Evolutionary conservation across 176 grass and related monocot genomes (phyloP), one percentile per base, ranked within the genome.

Genomic region (Miscanthus lutarioriparius): DNA sequence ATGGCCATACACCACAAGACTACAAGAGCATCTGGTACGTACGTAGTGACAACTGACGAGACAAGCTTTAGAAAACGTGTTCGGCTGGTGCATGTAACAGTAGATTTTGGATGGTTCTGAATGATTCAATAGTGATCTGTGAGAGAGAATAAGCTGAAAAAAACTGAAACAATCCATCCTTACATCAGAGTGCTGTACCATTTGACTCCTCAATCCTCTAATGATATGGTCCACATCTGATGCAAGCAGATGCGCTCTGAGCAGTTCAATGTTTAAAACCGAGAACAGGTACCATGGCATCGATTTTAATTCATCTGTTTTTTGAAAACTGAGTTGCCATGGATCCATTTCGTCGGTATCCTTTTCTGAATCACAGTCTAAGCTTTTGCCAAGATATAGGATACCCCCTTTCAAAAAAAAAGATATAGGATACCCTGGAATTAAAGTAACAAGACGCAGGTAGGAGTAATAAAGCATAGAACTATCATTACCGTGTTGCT

Each of bases 231-330:
- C 76, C 43, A 39, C 14, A 13, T 16, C 66, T 79, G 64, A 32
- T 51, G 19, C 43, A 13, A 66, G 15, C 47, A 78, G 86, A 85
- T 62, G 82, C 87, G 76, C 87, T 68, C 48, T 32, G 39, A 25
- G 62, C 28, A 63, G 48, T 61, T 70, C 45, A 59, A n/a, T 61
- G 48, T 68, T 45, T 17, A 36, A 10, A 74, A 47, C 23, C 13
- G 56, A 40, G 1, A 39, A 16, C 49, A 63, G 25, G 56, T 25
- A 19, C 43, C 66, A 16, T 25, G 38, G 6, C 41, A 12, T 12
- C n/a, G 19, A 2, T 49, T 51, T 20, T 74, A 19, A 36, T 67
- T 36, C 16, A 16, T 45, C 27, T 27, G 14, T 13, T 13, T 71
- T 35, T 35, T 35, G 2, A 35, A 35, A 35, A 35, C 47, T 74